A percentile compares a stretch with the other conserved stretches of the same genome.
Conservation (phyloP, 2,329 filamentous ascomycete species). For the Talaromyces sp. region DNA sequence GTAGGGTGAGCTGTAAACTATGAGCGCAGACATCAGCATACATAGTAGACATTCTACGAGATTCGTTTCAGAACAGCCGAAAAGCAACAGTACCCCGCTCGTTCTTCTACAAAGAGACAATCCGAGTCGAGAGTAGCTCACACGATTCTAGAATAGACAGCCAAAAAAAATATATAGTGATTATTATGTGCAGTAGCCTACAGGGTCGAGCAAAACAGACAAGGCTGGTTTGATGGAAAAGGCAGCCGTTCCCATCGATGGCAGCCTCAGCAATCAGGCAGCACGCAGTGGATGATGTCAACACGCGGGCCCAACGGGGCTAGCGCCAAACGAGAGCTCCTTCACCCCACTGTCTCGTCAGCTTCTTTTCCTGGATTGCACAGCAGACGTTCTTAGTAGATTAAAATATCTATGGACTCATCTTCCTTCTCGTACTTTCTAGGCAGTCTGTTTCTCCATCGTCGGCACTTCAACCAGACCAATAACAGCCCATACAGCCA, state of each 20-base stretch:
- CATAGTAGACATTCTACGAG: background rate
- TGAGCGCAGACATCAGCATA: background rate
- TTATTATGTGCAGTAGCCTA: too few species aligned
- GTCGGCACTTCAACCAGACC: constrained; percentile 1
- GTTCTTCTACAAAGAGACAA: background rate
- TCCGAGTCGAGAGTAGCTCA: too few species aligned
- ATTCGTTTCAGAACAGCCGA: background rate
- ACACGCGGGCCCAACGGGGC: background rate
- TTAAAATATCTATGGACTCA: too few species aligned
- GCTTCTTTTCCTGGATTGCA: too few species aligned
- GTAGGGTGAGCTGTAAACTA: background rate
- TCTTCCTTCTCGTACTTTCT: background rate
- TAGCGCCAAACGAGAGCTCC: background rate
- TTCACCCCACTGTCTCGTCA: too few species aligned
- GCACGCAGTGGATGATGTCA: constrained; percentile 2
- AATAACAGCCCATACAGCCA: background rate
- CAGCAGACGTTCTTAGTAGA: too few species aligned
- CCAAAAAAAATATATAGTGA: too few species aligned
- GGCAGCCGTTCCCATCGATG: background rate
- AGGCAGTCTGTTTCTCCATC: background rate
- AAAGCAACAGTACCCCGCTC: background rate
- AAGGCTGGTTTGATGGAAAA: background rate
- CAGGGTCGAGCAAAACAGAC: too few species aligned
- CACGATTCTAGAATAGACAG: too few species aligned
- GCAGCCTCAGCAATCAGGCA: constrained; percentile 1